Evolutionary conservation across 2,329 filamentous ascomycete genomes (phyloP).

Genomic region (Fusarium sp.): DNA sequence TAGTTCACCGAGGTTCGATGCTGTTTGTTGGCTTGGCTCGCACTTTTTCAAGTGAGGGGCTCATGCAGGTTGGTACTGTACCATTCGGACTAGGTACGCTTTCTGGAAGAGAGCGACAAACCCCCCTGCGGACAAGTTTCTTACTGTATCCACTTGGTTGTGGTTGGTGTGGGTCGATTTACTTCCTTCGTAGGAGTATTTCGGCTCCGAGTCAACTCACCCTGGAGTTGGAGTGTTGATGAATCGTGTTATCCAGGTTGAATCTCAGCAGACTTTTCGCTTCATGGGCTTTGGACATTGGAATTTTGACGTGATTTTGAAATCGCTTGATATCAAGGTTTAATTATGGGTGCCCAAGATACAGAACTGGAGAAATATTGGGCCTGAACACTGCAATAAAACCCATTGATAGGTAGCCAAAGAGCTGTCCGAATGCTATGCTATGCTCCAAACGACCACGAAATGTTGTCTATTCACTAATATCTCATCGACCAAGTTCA

Average conservation of each 20-base stretch:
- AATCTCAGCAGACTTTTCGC: not conserved
- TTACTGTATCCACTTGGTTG: not conserved
- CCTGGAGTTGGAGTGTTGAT: not conserved
- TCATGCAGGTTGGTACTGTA: not conserved
- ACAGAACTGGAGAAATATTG: not conserved
- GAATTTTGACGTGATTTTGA: no score
- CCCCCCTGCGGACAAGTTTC: not conserved
- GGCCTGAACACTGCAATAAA: not conserved
- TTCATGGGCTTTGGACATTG: not conserved
- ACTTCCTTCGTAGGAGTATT: not conserved
- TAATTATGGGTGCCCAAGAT: not conserved
- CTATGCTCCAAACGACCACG: not conserved
- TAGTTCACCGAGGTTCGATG: not conserved
- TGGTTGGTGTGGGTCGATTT: not conserved
- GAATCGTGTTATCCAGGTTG: not conserved
- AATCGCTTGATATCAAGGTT: not conserved
- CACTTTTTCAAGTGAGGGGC: not conserved
- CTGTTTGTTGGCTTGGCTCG: not conserved
- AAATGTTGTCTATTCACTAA: not conserved
- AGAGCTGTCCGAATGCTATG: rapidly evolving
- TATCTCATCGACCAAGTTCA: not conserved
- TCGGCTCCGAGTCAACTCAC: not conserved
- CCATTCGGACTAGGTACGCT: not conserved
- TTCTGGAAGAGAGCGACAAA: not conserved
- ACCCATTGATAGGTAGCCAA: not conserved